A percentile compares a stretch with the other conserved stretches of the same genome.
Conservation (phyloP, 768 basidiomycete species). For the Scleroderma bovista region DNA sequence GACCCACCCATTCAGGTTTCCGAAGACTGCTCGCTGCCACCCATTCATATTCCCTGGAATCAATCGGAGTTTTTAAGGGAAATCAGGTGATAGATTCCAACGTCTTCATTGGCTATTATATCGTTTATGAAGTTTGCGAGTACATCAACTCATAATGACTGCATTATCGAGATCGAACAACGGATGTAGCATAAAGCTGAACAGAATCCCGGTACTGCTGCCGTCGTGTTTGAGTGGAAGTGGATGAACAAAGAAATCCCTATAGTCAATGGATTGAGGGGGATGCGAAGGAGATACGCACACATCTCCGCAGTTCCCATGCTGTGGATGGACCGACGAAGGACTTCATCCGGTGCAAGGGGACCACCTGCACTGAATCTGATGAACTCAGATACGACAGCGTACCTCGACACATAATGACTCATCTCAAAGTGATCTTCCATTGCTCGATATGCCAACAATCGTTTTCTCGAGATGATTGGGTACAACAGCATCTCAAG, state of each 20-base stretch:
- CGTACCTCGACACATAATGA: constrained; percentile 4
- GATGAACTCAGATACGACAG: neutral
- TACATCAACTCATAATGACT: neutral
- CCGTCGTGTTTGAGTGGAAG: neutral
- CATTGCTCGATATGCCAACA: neutral
- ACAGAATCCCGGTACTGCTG: neutral
- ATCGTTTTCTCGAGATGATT: neutral
- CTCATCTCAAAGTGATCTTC: neutral
- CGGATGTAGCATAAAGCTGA: neutral
- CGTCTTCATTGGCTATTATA: neutral
- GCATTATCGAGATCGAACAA: neutral
- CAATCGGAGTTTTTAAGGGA: too few relatives aligned
- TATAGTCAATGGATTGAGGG: constrained; percentile 4
- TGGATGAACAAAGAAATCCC: neutral
- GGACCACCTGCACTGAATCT: neutral
- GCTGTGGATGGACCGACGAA: neutral
- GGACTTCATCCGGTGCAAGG: neutral
- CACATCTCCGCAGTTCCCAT: constrained; percentile 1
- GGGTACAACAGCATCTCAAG: neutral
- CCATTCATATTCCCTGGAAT: too few relatives aligned
- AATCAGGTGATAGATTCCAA: neutral
- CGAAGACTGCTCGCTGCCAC: too few relatives aligned
- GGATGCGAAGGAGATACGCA: neutral
- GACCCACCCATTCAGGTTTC: too few relatives aligned
- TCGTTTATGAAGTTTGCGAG: neutral